Conservation (phyloP, 1,284 basidiomycete genomes). For the Ustilago shanxiensis region DNA sequence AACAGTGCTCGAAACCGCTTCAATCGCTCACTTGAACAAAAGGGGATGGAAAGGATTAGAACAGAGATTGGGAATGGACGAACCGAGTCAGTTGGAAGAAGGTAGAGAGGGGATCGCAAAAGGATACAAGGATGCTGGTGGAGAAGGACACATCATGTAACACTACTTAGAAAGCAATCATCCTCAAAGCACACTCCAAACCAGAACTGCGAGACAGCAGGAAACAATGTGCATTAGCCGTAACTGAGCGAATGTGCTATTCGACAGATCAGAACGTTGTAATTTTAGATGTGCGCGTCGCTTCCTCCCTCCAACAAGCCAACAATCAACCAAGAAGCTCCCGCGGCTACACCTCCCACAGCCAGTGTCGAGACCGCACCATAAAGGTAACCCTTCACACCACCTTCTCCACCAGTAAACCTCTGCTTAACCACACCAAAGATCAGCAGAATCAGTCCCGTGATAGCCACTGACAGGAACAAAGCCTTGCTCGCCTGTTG, state of each 20-base stretch:
- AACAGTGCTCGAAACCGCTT: conserved; percentile 68
- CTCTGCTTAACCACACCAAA: conserved; percentile 65
- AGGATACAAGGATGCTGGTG: conserved; percentile 76
- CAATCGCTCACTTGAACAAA: conserved; percentile 76
- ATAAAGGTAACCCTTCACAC: conserved; percentile 74
- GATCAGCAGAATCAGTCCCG: conserved; percentile 58
- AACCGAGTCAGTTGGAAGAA: conserved; percentile 85
- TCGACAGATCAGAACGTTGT: no score
- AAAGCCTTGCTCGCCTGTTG: conserved; percentile 49
- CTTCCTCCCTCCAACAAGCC: conserved; percentile 76
- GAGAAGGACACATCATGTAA: conserved; percentile 45
- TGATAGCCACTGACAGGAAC: conserved; percentile 56
- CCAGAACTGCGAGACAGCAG: neutral
- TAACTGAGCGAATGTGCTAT: no score
- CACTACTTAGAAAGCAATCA: neutral
- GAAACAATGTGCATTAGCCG: neutral
- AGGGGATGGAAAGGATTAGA: conserved; percentile 88
- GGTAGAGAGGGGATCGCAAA: conserved; percentile 89
- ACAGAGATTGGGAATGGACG: conserved; percentile 81
- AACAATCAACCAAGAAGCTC: conserved; percentile 87
- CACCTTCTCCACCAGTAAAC: conserved; percentile 56
- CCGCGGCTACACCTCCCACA: conserved; percentile 90
- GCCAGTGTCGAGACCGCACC: conserved; percentile 89
- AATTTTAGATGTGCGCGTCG: conserved; percentile 21
- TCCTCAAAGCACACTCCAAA: neutral